Percentiles rank a stretch among this genome's conserved stretches.
Evolutionary conservation across 1,139 yeast genomes (phyloP).

Genomic region (Candida albicans): DNA sequence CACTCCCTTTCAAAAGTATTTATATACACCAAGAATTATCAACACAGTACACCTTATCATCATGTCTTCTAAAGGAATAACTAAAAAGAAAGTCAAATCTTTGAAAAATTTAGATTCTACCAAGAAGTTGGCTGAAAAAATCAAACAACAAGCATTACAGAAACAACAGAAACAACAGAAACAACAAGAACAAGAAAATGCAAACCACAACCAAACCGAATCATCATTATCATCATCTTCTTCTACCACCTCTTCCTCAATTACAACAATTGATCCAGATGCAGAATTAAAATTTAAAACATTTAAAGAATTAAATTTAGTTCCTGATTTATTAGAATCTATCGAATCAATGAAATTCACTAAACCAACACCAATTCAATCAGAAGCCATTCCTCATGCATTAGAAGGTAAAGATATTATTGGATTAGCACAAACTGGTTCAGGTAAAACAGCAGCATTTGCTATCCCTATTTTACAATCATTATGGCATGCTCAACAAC

Average conservation of each 20-base stretch:
- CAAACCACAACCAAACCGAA: slow-evolving; percentile 5
- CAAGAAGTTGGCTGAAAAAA: slow-evolving; percentile 46
- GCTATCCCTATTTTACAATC: slow-evolving; percentile 90
- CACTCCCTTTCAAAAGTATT: no score
- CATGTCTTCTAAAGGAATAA: slow-evolving; percentile 16
- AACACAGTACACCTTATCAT: not conserved
- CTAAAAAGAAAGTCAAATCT: slow-evolving; percentile 16
- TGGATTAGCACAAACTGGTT: slow-evolving; percentile 82
- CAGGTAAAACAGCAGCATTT: slow-evolving; percentile 85
- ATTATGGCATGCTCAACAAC: slow-evolving; percentile 83
- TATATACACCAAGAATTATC: not conserved
- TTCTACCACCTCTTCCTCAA: slow-evolving; percentile 5
- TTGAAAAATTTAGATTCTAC: slow-evolving; percentile 24
- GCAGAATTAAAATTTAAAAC: slow-evolving; percentile 38
- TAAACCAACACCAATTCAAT: slow-evolving; percentile 87
- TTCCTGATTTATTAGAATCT: slow-evolving; percentile 82
- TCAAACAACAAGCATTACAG: slow-evolving; percentile 52
- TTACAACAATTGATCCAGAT: slow-evolving; percentile 21
- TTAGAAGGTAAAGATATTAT: slow-evolving; percentile 80
- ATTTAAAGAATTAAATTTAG: slow-evolving; percentile 56
- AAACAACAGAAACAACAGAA: slow-evolving; percentile 20
- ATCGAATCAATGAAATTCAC: slow-evolving; percentile 65
- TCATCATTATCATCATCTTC: no score
- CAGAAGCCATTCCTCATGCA: slow-evolving; percentile 90
- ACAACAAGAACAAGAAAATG: slow-evolving; percentile 18